Conservation (phyloP, 140 eudicot species). For the Cichorium intybus region DNA sequence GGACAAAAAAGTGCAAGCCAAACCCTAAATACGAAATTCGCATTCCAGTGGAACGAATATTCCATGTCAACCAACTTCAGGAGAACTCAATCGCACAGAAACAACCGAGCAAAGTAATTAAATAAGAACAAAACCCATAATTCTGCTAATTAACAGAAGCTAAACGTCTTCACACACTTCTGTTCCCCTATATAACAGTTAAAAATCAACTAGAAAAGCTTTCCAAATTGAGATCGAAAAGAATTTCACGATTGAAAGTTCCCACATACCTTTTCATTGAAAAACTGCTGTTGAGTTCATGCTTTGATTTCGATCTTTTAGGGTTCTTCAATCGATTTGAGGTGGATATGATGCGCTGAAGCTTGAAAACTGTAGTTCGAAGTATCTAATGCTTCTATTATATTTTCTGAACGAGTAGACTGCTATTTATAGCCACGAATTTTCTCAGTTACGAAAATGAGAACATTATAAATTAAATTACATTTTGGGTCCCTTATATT, state of each 20-base stretch:
- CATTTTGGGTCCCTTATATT: background rate
- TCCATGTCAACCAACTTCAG: background rate
- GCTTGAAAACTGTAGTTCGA: background rate
- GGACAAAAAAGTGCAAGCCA: background rate
- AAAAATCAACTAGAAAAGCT: background rate
- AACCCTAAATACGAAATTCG: constrained; percentile 18
- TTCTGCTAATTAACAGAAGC: background rate
- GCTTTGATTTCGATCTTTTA: background rate
- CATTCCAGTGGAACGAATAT: background rate
- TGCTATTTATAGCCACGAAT: constrained; percentile 12
- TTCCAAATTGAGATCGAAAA: background rate
- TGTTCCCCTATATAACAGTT: background rate
- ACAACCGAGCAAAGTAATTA: background rate
- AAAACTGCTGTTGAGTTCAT: background rate
- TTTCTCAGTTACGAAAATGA: background rate
- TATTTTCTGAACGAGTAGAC: background rate
- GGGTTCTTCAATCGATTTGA: background rate
- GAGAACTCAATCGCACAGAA: background rate
- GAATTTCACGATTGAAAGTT: background rate
- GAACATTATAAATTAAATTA: background rate
- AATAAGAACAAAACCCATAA: constrained; percentile 1
- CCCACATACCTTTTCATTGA: constrained; percentile 18
- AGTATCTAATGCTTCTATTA: background rate
- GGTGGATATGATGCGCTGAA: background rate
- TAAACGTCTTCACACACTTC: background rate